Conservation (phyloP, 169 alveolate genomes). For the Plasmodium yoelii region DNA sequence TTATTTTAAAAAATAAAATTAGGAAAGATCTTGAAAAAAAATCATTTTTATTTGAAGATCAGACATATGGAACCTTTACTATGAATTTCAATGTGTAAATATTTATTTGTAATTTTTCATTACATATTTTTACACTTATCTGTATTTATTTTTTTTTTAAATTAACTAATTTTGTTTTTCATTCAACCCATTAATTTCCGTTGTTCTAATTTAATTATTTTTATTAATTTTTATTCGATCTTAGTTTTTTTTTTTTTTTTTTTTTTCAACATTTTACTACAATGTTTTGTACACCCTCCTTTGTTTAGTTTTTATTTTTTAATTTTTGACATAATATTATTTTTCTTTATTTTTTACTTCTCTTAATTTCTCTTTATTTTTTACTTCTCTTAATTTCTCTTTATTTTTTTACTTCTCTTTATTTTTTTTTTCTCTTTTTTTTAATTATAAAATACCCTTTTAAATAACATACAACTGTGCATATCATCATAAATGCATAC, state of each 20-base stretch:
- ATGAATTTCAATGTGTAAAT: slow-evolving; percentile 15
- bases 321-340: neutral
- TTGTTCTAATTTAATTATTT: neutral
- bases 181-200: neutral
- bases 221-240: neutral
- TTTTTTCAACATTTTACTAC: no score
- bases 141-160: no score
- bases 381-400: neutral
- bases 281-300: neutral
- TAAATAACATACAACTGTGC: no score
- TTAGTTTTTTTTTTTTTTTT: neutral
- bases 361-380: no score
- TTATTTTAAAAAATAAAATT: slow-evolving; percentile 67
- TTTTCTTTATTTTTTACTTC: neutral
- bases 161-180: neutral
- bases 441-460: neutral
- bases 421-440: neutral
- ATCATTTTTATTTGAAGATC: slow-evolving; percentile 71
- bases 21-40: slow-evolving; percentile 65
- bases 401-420: neutral
- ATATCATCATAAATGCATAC: no score
- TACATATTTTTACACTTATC: neutral
- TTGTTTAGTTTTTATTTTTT: neutral
- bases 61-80: slow-evolving; percentile 67
- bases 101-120: neutral